Conservation (phyloP, 2,329 filamentous ascomycete species). For the Ophiosphaerella herpotricha region DNA sequence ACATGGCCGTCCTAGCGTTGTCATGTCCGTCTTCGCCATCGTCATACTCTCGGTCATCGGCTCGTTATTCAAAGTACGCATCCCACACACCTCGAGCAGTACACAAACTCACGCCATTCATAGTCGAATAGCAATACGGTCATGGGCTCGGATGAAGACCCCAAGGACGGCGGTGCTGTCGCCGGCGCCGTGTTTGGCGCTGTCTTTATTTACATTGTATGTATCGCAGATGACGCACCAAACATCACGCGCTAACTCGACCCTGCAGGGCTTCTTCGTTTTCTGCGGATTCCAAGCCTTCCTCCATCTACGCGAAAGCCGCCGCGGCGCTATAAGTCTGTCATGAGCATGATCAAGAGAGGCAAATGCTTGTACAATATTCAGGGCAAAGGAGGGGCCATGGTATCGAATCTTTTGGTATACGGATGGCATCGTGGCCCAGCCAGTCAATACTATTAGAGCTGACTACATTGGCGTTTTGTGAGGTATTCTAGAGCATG, state of each 20-base stretch:
- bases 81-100: not conserved
- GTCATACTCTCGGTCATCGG: conserved; percentile 69
- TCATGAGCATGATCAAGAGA: conserved; percentile 44
- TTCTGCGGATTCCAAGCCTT: conserved; percentile 91
- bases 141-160: conserved; percentile 73
- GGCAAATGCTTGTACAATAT: not conserved
- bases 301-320: conserved; percentile 80
- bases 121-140: conserved; percentile 77
- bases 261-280: conserved; percentile 73
- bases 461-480: not conserved
- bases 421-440: not conserved
- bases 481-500: not conserved
- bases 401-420: not conserved
- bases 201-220: conserved; percentile 85
- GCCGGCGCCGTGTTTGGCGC: conserved; percentile 85
- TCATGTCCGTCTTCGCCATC: conserved; percentile 68
- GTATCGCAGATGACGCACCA: conserved; percentile 44
- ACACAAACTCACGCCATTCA: conserved; percentile 21
- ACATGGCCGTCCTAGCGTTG: conserved; percentile 61
- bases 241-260: not conserved
- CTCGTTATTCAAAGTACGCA: conserved; percentile 71
- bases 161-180: conserved; percentile 74
- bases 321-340: conserved; percentile 82
- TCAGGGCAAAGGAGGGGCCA: not conserved
- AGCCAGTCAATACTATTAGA: not conserved